Evolutionary conservation across 1,284 basidiomycete species (phyloP).

Genomic region (Filobasidium uniguttulatum): DNA sequence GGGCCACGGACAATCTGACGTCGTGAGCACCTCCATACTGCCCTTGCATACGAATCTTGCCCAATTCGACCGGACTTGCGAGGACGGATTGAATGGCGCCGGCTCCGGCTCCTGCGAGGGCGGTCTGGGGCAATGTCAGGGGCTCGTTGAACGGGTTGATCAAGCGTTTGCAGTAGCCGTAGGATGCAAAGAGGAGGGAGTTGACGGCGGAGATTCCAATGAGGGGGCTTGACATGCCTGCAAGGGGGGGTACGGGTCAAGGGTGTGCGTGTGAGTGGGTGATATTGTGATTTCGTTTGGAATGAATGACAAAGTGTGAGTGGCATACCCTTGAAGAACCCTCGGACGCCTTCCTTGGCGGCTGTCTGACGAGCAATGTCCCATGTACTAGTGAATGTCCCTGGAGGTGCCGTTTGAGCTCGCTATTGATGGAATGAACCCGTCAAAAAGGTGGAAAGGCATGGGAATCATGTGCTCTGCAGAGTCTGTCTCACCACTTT

Average conservation of each 20-base stretch:
- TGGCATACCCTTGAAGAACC: conserved; percentile 65
- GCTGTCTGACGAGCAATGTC: conserved; percentile 71
- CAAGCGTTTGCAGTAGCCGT: conserved; percentile 62
- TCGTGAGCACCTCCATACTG: conserved; percentile 46
- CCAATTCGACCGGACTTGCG: conserved; percentile 58
- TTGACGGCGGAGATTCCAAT: conserved; percentile 94
- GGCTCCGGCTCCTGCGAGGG: conserved; percentile 75
- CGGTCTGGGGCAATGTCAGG: conserved; percentile 62
- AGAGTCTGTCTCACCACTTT: conserved; percentile 54
- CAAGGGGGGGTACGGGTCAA: background rate
- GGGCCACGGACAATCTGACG: conserved; percentile 58
- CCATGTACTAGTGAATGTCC: conserved; percentile 71
- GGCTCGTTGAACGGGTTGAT: conserved; percentile 70
- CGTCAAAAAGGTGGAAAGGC: conserved; percentile 7
- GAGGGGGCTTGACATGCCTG: conserved; percentile 81
- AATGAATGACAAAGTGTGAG: background rate
- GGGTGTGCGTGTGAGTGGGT: no score
- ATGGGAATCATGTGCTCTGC: conserved; percentile 59
- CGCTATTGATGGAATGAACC: conserved; percentile 48
- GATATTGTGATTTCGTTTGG: no score
- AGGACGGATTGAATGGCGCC: conserved; percentile 77
- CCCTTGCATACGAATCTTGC: conserved; percentile 85
- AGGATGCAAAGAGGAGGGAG: conserved; percentile 83
- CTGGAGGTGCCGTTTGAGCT: conserved; percentile 39
- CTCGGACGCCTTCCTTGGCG: conserved; percentile 74